These are phyloP conservation scores for Isatis lusitanica DNA, from an alignment of 441 rosid species.

Conservation along the genomic window DNA sequence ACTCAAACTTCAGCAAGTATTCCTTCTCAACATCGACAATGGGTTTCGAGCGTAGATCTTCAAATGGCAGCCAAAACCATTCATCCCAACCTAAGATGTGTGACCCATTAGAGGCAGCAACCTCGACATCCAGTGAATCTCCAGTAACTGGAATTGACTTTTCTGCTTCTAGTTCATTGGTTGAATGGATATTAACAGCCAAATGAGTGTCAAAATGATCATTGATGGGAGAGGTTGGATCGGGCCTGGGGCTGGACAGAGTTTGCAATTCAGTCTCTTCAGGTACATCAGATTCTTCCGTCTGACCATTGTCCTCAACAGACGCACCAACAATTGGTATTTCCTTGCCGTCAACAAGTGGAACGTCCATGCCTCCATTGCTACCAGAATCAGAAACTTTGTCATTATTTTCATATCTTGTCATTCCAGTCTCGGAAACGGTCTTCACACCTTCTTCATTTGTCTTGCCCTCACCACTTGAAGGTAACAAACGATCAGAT, in stretches of 20 bases:
- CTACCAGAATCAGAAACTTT: conserved; percentile 29
- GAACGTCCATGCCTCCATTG: conserved; percentile 34
- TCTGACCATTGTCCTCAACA: conserved; percentile 35
- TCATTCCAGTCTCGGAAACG: conserved; percentile 27
- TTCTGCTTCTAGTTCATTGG: conserved; percentile 30
- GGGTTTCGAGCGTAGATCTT: conserved; percentile 59
- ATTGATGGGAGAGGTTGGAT: conserved; percentile 34
- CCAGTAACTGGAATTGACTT: conserved; percentile 43
- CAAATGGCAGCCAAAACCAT: conserved; percentile 88
- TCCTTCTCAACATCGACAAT: conserved; percentile 63
- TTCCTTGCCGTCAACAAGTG: conserved; percentile 38
- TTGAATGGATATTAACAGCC: conserved; percentile 35
- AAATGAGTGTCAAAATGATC: conserved; percentile 34
- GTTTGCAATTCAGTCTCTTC: conserved; percentile 40
- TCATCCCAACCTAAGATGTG: conserved; percentile 50
- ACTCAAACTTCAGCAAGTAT: conserved; percentile 56
- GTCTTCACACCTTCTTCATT: conserved; percentile 35
- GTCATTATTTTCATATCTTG: conserved; percentile 32
- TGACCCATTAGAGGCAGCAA: conserved; percentile 33
- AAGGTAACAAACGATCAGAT: conserved; percentile 49
- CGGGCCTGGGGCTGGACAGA: conserved; percentile 12
- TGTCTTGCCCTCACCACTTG: conserved; percentile 39
- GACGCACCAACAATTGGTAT: conserved; percentile 43
- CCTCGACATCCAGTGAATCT: conserved; percentile 22
- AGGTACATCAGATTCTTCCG: conserved; percentile 25